A percentile compares a stretch with the other conserved stretches of the same genome.
These are phyloP conservation scores for Periconia digitata DNA, from an alignment of 2,329 filamentous ascomycete genomes.

Conservation along the genomic window DNA sequence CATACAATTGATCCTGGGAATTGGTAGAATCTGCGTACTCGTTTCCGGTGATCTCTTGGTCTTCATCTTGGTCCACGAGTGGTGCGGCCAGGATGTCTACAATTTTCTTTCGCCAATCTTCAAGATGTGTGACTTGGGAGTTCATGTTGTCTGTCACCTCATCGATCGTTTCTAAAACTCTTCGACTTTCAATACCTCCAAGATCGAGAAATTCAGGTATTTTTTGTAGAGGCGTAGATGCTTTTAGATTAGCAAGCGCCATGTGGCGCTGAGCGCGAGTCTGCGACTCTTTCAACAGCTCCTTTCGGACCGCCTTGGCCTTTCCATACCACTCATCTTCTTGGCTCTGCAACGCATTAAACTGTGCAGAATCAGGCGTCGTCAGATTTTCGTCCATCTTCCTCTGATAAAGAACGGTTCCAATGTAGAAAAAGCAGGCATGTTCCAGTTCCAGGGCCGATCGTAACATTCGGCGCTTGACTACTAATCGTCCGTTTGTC, in stretches of 20 bases:
- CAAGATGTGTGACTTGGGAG: slow-evolving; percentile 68
- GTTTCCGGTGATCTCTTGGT: slow-evolving; percentile 77
- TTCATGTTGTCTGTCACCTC: slow-evolving; percentile 68
- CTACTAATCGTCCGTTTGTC: slow-evolving; percentile 53
- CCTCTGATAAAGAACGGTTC: slow-evolving; percentile 81
- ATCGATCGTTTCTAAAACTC: slow-evolving; percentile 67
- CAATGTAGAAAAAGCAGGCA: slow-evolving; percentile 79
- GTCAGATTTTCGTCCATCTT: slow-evolving; percentile 70
- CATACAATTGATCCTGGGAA: slow-evolving; percentile 84
- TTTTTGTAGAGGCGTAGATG: slow-evolving; percentile 17
- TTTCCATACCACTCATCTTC: slow-evolving; percentile 75
- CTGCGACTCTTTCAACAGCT: slow-evolving; percentile 67
- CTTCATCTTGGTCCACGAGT: slow-evolving; percentile 77
- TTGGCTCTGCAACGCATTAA: slow-evolving; percentile 64
- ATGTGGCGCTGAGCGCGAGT: slow-evolving; percentile 66
- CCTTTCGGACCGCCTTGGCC: slow-evolving; percentile 75
- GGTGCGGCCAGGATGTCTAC: slow-evolving; percentile 71
- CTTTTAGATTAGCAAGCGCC: slow-evolving; percentile 48
- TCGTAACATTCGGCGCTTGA: slow-evolving; percentile 67
- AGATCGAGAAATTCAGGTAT: slow-evolving; percentile 59
- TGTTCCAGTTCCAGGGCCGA: slow-evolving; percentile 78
- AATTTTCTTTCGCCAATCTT: slow-evolving; percentile 74
- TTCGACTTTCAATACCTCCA: slow-evolving; percentile 72
- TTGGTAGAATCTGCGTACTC: slow-evolving; percentile 88
- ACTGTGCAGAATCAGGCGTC: slow-evolving; percentile 66